Evolutionary conservation across 108 stramenopile species (phyloP), one percentile per base, ranked within the genome.

Genomic region (Schizochytrium sp.): DNA sequence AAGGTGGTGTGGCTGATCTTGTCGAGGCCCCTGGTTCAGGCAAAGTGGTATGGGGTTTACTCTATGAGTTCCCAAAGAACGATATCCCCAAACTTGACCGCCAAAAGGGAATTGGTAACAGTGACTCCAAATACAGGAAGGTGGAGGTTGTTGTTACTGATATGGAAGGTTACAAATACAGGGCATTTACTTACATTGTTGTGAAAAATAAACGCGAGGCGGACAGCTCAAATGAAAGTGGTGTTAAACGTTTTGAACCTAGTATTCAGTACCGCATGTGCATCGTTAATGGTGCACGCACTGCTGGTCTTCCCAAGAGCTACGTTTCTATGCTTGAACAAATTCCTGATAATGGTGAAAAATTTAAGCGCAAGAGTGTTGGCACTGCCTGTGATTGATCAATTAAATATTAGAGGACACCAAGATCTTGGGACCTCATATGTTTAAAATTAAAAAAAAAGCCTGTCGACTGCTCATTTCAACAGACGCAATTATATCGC

Each of bases 271-370:
- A 83, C 28, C 76, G 76, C 45, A 83, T 38, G 5, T 83, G 76
- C 55, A 83, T 83, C 53, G 76, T 83, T 5, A 83, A 83, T n/a
- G 76, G 76, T 1, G 76, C 76, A 13, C 76, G 53, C 28, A 53
- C 38, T n/a, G 76, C 76, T 10, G 47, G 76, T 28, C 76, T 83
- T 10, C 76, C 76, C 28, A 7, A 47, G 15, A 28, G 55, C 28
- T 83, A 83, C 47, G 38, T 83, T 38, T 55, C 49, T 17, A 49
- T 49, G 47, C 50, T 83, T 38, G 53, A 83, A 28, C 0, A 1
- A n/a, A 83, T 83, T 2, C 47, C 47, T 10, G 28, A 83, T 40
- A 83, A 83, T 40, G 76, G 2, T 0, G 40, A 83, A 13, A 2
- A 47, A 7, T 83, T 83, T 42, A 47, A 53, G 50, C 47, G 76